These are phyloP conservation scores for Puccinia horiana DNA, from an alignment of 1,284 basidiomycete species.

Conservation along the genomic window DNA sequence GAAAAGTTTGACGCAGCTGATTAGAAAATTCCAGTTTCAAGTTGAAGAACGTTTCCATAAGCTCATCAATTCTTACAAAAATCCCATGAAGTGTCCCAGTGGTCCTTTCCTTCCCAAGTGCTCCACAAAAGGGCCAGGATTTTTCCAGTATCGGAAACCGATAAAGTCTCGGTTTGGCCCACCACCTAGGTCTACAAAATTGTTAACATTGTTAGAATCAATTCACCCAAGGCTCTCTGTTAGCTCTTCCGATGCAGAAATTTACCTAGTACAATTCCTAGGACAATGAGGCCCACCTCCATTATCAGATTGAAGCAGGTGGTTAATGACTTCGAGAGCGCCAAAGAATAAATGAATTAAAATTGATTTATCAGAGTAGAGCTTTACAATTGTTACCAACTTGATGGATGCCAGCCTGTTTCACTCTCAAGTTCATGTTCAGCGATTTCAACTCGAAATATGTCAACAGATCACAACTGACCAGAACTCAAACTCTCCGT, in stretches of 20 bases:
- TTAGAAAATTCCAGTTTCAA: background rate
- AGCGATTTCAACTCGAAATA: background rate
- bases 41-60: background rate
- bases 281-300: conserved; percentile 31
- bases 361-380: no score
- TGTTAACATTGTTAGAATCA: conserved; percentile 51
- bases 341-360: background rate
- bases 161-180: conserved; percentile 58
- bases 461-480: background rate
- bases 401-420: conserved; percentile 47
- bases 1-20: conserved; percentile 51
- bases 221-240: background rate
- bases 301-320: background rate
- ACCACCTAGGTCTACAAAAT: conserved; percentile 66
- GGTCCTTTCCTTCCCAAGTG: conserved; percentile 54
- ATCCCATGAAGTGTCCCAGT: conserved; percentile 62
- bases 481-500: conserved; percentile 49
- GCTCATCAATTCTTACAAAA: conserved; percentile 58
- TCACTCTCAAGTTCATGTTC: background rate
- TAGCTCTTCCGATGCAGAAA: background rate
- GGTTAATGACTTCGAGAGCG: background rate
- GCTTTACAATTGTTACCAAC: conserved; percentile 37
- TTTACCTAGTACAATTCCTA: conserved; percentile 43
- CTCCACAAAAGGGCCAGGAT: conserved; percentile 62
- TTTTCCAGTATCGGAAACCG: conserved; percentile 62